Percentiles rank a stretch among this genome's conserved stretches.
phyloP scores from a whole-genome alignment of 371 early-diverging fungal species.

The Mortierella sp. region DNA sequence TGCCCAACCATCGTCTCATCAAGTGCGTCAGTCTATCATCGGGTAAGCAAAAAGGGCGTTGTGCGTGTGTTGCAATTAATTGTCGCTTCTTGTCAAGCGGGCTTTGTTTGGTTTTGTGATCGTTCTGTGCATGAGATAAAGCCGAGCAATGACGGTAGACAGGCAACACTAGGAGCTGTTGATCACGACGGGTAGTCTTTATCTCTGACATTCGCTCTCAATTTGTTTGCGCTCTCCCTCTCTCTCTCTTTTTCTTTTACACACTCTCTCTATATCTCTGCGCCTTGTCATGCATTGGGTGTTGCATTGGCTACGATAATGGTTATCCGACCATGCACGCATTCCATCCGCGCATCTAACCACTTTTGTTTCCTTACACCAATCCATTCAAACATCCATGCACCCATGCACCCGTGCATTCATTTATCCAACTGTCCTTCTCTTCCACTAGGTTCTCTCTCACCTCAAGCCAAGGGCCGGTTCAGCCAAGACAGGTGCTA shows the following conservation, averaged over 20 bases:
- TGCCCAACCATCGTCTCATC: constrained; percentile 90
- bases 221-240: neutral
- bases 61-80: neutral
- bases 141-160: too few species aligned
- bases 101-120: constrained; percentile 20
- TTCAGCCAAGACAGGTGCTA: constrained; percentile 72
- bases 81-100: neutral
- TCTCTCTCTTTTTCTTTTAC: neutral
- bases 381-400: too few species aligned
- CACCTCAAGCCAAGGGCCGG: constrained; percentile 76
- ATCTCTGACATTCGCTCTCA: neutral
- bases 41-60: constrained; percentile 55
- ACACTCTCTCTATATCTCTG: too few species aligned
- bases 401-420: too few species aligned
- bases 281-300: too few species aligned
- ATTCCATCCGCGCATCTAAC: too few species aligned
- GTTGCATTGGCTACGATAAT: too few species aligned
- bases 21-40: constrained; percentile 73
- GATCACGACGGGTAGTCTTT: too few species aligned
- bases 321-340: too few species aligned
- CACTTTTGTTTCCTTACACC: too few species aligned
- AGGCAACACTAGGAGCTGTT: too few species aligned
- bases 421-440: too few species aligned
- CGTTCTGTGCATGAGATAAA: constrained; percentile 24
- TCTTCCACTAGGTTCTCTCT: constrained; percentile 63